Conservation (phyloP, 148 eudicot genomes). For the Limonium bicolor region DNA sequence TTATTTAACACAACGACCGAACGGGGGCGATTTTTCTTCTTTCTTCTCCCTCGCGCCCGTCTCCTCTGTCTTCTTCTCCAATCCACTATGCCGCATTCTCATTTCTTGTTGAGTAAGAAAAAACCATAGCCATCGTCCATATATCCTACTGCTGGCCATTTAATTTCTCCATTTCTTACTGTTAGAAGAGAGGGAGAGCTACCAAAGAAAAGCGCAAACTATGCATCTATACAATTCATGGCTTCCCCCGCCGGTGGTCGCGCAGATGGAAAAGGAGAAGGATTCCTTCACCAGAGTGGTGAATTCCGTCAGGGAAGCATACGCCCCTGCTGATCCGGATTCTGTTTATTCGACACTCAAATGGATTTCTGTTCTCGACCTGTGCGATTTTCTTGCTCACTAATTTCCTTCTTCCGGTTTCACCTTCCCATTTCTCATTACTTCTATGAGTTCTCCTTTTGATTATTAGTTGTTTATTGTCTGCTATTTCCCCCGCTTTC, state of each 20-base stretch:
- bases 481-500: not conserved
- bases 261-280: slow-evolving; percentile 50
- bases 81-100: too few relatives aligned
- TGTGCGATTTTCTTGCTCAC: slow-evolving; percentile 52
- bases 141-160: too few relatives aligned
- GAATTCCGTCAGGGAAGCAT: slow-evolving; percentile 31
- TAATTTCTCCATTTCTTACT: too few relatives aligned
- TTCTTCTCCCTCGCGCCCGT: too few relatives aligned
- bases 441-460: not conserved
- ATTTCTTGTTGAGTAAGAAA: too few relatives aligned
- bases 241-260: slow-evolving; percentile 78
- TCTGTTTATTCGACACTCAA: slow-evolving; percentile 81
- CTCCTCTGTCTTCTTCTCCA: too few relatives aligned
- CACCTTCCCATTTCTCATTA: not conserved
- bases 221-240: slow-evolving; percentile 98
- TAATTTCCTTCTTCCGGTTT: not conserved
- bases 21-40: too few relatives aligned
- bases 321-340: slow-evolving; percentile 48
- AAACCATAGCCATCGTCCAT: too few relatives aligned
- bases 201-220: not conserved
- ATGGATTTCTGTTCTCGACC: slow-evolving; percentile 81
- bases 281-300: slow-evolving; percentile 58
- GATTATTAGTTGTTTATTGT: not conserved
- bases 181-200: too few relatives aligned
- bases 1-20: too few relatives aligned